Conservation (phyloP, 352 stramenopile species). For the Phytophthora cactorum region DNA sequence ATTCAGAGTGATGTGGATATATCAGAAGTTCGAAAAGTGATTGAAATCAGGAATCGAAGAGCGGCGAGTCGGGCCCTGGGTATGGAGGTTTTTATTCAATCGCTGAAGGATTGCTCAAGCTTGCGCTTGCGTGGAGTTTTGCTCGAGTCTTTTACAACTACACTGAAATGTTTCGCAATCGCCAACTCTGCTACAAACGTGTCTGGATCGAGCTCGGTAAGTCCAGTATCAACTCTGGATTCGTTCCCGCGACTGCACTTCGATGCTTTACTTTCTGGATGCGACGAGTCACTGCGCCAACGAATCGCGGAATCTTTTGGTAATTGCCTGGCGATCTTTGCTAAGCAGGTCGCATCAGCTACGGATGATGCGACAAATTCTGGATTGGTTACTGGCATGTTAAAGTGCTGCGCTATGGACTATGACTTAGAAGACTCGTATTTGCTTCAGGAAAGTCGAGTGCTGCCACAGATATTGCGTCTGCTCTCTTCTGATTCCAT, state of each 20-base stretch:
- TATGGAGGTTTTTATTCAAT: conserved; percentile 51
- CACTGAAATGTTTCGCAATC: conserved; percentile 49
- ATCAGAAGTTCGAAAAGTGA: conserved; percentile 51
- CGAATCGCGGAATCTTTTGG: conserved; percentile 60
- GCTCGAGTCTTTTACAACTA: conserved; percentile 51
- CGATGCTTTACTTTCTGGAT: conserved; percentile 57
- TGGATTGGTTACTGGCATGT: conserved; percentile 47
- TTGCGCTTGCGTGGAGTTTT: conserved; percentile 43
- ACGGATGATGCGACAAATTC: conserved; percentile 29
- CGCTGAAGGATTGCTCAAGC: conserved; percentile 36
- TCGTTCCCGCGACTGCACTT: conserved; percentile 58
- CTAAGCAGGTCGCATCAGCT: conserved; percentile 33
- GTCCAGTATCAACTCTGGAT: conserved; percentile 13
- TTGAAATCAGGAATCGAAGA: conserved; percentile 55
- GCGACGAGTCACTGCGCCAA: conserved; percentile 50
- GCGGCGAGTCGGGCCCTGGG: conserved; percentile 51
- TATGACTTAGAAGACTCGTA: conserved; percentile 82
- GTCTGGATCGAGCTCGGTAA: conserved; percentile 6
- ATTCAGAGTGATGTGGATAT: conserved; percentile 85
- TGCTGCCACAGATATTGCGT: conserved; percentile 60
- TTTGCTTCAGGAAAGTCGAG: conserved; percentile 66
- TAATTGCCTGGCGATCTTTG: conserved; percentile 45
- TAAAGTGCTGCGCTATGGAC: conserved; percentile 69
- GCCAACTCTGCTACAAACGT: conserved; percentile 38
- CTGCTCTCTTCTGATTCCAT: conserved; percentile 54